Conservation (phyloP, 2,329 filamentous ascomycete species). For the Diaporthe amygdali region DNA sequence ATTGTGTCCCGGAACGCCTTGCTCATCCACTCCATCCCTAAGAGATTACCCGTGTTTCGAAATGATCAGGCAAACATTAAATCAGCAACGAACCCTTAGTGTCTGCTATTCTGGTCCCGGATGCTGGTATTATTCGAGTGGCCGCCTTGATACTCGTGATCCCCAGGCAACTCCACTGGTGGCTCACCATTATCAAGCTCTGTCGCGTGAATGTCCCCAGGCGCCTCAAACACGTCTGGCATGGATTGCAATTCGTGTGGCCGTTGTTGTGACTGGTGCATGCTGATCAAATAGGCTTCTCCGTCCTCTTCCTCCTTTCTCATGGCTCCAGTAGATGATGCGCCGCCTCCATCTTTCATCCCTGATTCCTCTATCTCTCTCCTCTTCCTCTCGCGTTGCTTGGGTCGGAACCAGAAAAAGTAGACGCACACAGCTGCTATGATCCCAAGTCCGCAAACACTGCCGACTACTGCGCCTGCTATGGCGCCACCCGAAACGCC, state of each 20-base stretch:
- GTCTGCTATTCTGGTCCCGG: background rate
- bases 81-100: background rate
- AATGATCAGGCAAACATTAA: background rate
- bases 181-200: conserved; percentile 1
- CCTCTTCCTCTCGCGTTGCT: conserved; percentile 4
- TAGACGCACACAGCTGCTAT: conserved; percentile 16
- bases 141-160: background rate
- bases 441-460: conserved; percentile 12
- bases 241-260: background rate
- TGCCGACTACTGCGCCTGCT: conserved; percentile 12
- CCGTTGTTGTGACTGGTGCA: background rate
- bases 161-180: conserved; percentile 12
- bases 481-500: conserved; percentile 8
- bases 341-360: background rate
- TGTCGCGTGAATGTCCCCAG: background rate
- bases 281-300: background rate
- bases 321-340: background rate
- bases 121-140: background rate
- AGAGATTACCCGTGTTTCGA: background rate
- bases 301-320: background rate
- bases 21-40: background rate
- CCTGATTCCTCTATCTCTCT: background rate
- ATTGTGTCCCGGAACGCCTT: background rate
- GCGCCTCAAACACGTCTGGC: background rate
- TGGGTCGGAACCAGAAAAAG: conserved; percentile 20